Base-by-base conservation (phyloP, 345 rosid genomes). In the Noccaea bulbosa region DNA sequence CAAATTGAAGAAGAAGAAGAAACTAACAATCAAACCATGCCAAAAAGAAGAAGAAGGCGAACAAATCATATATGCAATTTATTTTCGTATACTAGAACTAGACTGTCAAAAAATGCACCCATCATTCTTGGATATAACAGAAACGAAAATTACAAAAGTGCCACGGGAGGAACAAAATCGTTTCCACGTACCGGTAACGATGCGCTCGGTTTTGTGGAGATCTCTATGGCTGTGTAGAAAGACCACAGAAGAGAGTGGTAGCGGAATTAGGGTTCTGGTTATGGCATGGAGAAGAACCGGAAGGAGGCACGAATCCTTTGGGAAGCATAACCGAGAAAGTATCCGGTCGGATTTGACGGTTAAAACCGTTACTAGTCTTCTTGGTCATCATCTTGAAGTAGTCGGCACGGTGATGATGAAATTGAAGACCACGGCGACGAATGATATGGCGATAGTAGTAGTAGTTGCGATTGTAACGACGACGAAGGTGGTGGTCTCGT, bases 231-330 rank as follows among this genome's bases (percentile, higher is more conserved):
- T 69, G n/a, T 49, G 41, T 48, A 22, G 75, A 70, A 35, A 63
- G 67, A 50, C 64, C 56, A 43, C 75, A 76, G 5, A 49, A 49
- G 55, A 70, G 43, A 70, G 67, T 32, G 7, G 75, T 37, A 30
- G 11, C 56, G 4, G 79, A 70, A 32, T 69, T 38, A 75, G 74
- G 78, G 45, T 38, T 53, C 12, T 62, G 65, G 22, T 69, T 75
- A 68, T 75, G 79, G 27, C 74, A 63, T 46, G 61, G 71, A 63
- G 79, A 56, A 40, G 71, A 63, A 56, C 79, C 71, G 62, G 79
- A 76, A 27, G 79, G 71, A 16, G 79, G 79, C 15, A 69, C 61
- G 16, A 63, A 55, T 17, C 75, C 75, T 56, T 70, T 76, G 17
- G 79, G 79, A 39, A 76, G 71, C 75, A 70, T 76, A 64, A 49